phyloP scores from a whole-genome alignment of 306 rosid genomes.

The Rosa lucieae region DNA sequence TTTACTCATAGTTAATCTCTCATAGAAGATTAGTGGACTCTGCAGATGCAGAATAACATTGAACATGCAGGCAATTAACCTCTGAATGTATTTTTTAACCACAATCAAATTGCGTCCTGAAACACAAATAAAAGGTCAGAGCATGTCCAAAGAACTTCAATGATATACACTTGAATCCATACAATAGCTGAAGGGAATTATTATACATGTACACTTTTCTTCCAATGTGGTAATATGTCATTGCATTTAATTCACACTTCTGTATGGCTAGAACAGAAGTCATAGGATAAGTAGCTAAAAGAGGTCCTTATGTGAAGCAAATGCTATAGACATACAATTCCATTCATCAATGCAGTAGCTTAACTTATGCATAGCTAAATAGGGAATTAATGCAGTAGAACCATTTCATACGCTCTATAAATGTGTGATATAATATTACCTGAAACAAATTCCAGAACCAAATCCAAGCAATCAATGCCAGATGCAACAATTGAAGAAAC shows the following conservation, averaged over 20 bases:
- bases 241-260: background rate
- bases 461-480: constrained; percentile 77
- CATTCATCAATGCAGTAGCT: background rate
- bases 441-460: constrained; percentile 81
- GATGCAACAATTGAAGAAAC: constrained; percentile 71
- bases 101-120: constrained; percentile 72
- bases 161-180: constrained; percentile 1
- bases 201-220: background rate
- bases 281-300: background rate
- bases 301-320: background rate
- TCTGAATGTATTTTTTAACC: constrained; percentile 75
- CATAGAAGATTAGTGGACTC: constrained; percentile 60
- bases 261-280: background rate
- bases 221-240: background rate
- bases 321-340: background rate
- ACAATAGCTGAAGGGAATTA: background rate
- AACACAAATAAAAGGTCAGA: constrained; percentile 32
- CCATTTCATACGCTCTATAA: constrained; percentile 7
- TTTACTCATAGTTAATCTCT: constrained; percentile 31
- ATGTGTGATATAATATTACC: constrained; percentile 47
- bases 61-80: constrained; percentile 57
- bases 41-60: constrained; percentile 75
- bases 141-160: background rate
- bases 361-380: background rate
- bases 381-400: background rate